Conservation (phyloP, 2,329 filamentous ascomycete species). For the Aspergillus sp. region DNA sequence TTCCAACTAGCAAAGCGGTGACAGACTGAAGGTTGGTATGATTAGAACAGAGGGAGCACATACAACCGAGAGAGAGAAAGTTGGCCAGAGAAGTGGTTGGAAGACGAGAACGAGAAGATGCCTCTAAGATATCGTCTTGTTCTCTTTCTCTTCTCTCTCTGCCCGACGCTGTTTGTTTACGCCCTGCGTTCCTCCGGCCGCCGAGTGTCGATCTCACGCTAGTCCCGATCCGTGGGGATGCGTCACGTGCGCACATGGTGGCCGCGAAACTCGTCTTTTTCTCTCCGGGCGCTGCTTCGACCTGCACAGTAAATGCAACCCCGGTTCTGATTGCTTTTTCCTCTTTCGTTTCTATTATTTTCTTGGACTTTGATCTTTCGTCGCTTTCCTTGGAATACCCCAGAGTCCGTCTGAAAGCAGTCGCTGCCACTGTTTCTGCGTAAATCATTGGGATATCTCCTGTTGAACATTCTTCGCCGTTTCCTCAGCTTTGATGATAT, state of each 20-base stretch:
- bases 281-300: conserved; percentile 2
- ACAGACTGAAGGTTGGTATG: neutral
- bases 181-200: conserved; percentile 28
- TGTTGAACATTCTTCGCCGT: conserved; percentile 10
- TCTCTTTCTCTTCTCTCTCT: no score
- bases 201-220: conserved; percentile 21
- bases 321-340: neutral
- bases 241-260: conserved; percentile 19
- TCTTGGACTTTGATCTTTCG: conserved; percentile 6
- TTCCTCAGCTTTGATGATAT: conserved; percentile 12
- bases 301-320: neutral
- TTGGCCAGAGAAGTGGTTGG: neutral
- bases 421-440: no score
- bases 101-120: neutral
- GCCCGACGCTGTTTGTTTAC: conserved; percentile 32
- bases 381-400: no score
- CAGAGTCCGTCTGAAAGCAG: no score
- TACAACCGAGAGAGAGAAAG: neutral
- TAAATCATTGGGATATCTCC: conserved; percentile 4
- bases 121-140: no score
- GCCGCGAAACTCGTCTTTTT: conserved; percentile 14
- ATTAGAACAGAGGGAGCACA: neutral
- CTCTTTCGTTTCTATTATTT: conserved; percentile 6
- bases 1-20: neutral
- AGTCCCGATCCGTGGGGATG: conserved; percentile 14